Conservation (phyloP, 805 yeast genomes). For the Metschnikowia kunwiensis region DNA sequence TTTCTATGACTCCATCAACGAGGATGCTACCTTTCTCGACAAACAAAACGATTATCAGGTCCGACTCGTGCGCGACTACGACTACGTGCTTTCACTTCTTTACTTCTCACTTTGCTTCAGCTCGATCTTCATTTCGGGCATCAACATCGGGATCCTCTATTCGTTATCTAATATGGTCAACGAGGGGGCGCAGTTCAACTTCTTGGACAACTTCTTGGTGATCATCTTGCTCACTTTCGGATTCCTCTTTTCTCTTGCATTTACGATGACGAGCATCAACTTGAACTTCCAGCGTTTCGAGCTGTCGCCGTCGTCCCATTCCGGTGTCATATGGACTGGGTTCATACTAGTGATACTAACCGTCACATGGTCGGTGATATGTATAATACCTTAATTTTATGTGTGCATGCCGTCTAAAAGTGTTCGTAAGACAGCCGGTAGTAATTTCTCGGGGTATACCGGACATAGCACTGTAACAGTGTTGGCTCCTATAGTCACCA, state of each 20-base stretch:
- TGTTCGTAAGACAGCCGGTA: not conserved
- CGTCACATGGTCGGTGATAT: conserved; percentile 19
- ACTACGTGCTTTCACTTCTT: conserved; percentile 33
- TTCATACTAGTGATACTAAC: conserved; percentile 23
- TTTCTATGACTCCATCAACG: conserved; percentile 35
- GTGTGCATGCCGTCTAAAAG: not conserved
- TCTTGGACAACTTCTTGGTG: conserved; percentile 33
- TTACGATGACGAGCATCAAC: conserved; percentile 35
- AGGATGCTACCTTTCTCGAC: conserved; percentile 27
- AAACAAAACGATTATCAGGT: conserved; percentile 22
- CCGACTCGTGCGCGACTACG: conserved; percentile 34
- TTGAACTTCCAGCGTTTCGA: conserved; percentile 31
- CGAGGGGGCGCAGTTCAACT: conserved; percentile 23
- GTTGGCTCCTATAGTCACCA: conserved; percentile 5
- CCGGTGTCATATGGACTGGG: conserved; percentile 26
- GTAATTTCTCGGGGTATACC: not conserved
- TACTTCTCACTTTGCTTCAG: conserved; percentile 35
- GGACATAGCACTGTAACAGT: conserved; percentile 2
- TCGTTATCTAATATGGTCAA: conserved; percentile 26
- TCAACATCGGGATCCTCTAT: conserved; percentile 39
- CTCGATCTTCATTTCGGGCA: conserved; percentile 37
- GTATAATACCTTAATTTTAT: conserved; percentile 5
- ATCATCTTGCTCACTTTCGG: conserved; percentile 32
- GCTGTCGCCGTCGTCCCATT: conserved; percentile 26
- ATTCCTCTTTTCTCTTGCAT: conserved; percentile 29